Conservation (phyloP, 352 stramenopile genomes). For the Phytophthora pini region DNA sequence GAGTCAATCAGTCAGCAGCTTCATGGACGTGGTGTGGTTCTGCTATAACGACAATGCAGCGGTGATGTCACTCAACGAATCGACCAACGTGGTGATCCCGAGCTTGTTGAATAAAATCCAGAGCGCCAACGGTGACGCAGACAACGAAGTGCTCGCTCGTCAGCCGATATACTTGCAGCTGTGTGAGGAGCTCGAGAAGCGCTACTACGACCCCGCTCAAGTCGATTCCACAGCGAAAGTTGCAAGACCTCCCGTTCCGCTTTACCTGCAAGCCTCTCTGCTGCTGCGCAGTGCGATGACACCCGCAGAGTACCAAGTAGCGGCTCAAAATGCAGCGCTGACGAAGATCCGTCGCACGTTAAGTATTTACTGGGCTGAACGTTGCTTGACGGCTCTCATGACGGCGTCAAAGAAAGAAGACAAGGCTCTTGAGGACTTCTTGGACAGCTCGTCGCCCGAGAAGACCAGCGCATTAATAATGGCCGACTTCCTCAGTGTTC, state of each 20-base stretch:
- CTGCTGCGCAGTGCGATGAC: conserved; percentile 65
- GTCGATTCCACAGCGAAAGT: neutral
- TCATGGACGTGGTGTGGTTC: conserved; percentile 81
- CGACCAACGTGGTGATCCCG: conserved; percentile 58
- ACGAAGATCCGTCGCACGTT: conserved; percentile 51
- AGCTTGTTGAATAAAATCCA: conserved; percentile 65
- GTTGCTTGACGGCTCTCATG: conserved; percentile 58
- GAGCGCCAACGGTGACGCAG: conserved; percentile 25
- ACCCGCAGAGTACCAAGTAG: conserved; percentile 51
- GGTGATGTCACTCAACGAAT: conserved; percentile 59
- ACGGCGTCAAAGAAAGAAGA: conserved; percentile 43
- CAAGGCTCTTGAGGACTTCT: conserved; percentile 32
- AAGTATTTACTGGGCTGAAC: conserved; percentile 67
- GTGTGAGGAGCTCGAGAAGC: conserved; percentile 61
- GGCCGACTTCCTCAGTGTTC: conserved; percentile 82
- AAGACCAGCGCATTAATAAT: conserved; percentile 72
- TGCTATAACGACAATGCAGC: conserved; percentile 77
- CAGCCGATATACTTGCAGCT: conserved; percentile 70
- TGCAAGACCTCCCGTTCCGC: conserved; percentile 23
- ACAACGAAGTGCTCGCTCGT: conserved; percentile 34
- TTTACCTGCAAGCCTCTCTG: conserved; percentile 67
- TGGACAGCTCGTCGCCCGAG: conserved; percentile 37
- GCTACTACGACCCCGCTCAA: conserved; percentile 36
- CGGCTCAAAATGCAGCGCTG: conserved; percentile 49
- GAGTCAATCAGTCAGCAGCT: conserved; percentile 61